Conservation (phyloP, 2,329 filamentous ascomycete species). For the Fusarium metavorans region DNA sequence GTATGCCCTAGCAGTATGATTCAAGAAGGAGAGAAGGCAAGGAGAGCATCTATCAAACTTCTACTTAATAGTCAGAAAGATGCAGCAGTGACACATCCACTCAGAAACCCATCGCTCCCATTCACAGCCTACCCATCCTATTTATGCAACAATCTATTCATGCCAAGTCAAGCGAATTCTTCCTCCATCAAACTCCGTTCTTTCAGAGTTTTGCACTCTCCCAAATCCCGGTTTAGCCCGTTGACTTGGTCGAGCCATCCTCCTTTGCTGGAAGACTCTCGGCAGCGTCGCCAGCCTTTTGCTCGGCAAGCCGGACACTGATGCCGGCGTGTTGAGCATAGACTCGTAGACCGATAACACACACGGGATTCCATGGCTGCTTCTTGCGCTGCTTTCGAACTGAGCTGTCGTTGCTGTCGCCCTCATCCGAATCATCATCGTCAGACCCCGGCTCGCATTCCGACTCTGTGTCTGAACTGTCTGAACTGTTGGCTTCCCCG, state of each 20-base stretch:
- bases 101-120: not conserved
- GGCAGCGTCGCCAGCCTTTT: constrained; percentile 43
- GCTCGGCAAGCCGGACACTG: constrained; percentile 50
- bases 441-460: constrained; percentile 35
- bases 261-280: constrained; percentile 34
- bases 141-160: constrained; percentile 9
- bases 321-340: constrained; percentile 53
- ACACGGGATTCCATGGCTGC: constrained; percentile 56
- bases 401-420: constrained; percentile 22
- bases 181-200: not conserved
- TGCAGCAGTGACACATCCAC: not conserved
- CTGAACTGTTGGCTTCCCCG: constrained; percentile 26
- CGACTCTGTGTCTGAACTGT: constrained; percentile 38
- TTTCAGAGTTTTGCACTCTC: not conserved
- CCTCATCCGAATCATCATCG: constrained; percentile 41
- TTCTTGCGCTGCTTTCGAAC: constrained; percentile 28
- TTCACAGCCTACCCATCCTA: not conserved
- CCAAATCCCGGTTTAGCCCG: constrained; percentile 7
- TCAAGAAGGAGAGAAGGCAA: not conserved
- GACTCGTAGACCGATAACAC: constrained; percentile 54
- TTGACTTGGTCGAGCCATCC: constrained; percentile 18
- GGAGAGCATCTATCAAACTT: not conserved
- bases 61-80: not conserved
- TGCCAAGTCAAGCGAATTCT: not conserved
- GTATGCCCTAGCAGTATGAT: constrained; percentile 4